These are phyloP conservation scores for Linnemannia hyalina DNA, from an alignment of 192 early-diverging fungal genomes.

Conservation along the genomic window DNA sequence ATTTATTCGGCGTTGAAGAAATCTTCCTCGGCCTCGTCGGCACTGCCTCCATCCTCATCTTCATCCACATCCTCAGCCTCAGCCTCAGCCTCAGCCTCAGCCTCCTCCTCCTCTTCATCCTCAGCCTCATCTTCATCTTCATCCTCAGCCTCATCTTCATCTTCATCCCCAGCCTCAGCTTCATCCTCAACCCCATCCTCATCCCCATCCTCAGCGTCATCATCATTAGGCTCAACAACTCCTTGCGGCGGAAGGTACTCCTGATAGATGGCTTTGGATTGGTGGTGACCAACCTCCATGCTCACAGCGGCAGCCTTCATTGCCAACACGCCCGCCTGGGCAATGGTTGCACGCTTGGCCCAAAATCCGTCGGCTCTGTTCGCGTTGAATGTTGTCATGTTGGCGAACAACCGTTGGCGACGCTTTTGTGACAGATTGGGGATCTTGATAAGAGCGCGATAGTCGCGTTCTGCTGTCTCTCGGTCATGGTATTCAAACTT, in stretches of 20 bases:
- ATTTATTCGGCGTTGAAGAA: too few species aligned
- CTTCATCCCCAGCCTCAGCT: neutral
- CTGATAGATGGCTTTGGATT: constrained; percentile 18
- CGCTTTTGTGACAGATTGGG: neutral
- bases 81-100: neutral
- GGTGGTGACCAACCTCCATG: constrained; percentile 22
- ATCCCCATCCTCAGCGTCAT: neutral
- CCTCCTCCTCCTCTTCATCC: neutral
- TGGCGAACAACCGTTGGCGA: constrained; percentile 8
- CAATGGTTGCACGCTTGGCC: constrained; percentile 19
- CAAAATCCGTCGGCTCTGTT: constrained; percentile 16
- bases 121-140: constrained; percentile 7
- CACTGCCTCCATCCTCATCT: constrained; percentile 5
- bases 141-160: neutral
- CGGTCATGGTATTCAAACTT: constrained; percentile 5
- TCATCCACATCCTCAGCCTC: neutral
- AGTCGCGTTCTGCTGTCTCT: constrained; percentile 20
- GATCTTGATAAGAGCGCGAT: constrained; percentile 4
- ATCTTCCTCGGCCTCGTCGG: too few species aligned
- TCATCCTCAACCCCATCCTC: neutral
- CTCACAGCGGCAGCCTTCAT: constrained; percentile 23
- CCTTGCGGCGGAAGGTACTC: neutral
- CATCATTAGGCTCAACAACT: neutral
- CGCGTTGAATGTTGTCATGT: constrained; percentile 24
- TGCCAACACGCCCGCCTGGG: constrained; percentile 16